Conservation (phyloP, 129 eudicot genomes). For the Heracleum sosnowskyi region DNA sequence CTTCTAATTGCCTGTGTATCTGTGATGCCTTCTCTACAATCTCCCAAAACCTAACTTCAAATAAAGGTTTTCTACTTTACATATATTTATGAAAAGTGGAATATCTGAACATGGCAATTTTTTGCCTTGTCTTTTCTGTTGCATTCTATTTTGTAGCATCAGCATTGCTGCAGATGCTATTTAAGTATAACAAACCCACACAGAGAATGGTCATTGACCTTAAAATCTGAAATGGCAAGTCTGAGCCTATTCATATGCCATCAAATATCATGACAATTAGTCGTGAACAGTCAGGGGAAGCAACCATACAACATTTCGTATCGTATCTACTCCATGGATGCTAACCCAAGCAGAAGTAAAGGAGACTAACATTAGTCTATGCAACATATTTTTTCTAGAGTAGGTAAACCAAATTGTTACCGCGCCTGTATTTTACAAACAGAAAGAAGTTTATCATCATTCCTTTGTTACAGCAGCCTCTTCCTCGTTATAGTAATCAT, state of each 20-base stretch:
- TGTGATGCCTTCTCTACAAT: no score
- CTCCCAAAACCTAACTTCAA: no score
- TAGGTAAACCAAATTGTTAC: constrained; percentile 3
- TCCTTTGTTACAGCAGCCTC: constrained; percentile 44
- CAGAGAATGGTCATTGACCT: background rate
- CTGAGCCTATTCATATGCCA: background rate
- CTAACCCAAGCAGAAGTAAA: background rate
- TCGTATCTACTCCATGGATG: background rate
- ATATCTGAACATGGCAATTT: no score
- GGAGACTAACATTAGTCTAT: background rate
- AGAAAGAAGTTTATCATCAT: constrained; percentile 37
- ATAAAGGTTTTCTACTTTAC: no score
- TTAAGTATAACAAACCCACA: background rate
- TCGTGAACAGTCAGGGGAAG: background rate
- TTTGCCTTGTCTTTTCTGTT: no score
- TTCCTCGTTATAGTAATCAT: constrained; percentile 63
- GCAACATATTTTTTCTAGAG: background rate
- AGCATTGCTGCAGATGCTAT: background rate
- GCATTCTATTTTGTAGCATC: no score
- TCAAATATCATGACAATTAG: background rate
- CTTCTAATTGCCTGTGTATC: no score
- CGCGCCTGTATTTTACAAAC: constrained; percentile 1
- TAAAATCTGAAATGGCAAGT: background rate
- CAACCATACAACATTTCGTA: background rate
- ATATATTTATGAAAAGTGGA: no score